Conservation (phyloP, 805 yeast species). For the Ogataea chonburiensis region DNA sequence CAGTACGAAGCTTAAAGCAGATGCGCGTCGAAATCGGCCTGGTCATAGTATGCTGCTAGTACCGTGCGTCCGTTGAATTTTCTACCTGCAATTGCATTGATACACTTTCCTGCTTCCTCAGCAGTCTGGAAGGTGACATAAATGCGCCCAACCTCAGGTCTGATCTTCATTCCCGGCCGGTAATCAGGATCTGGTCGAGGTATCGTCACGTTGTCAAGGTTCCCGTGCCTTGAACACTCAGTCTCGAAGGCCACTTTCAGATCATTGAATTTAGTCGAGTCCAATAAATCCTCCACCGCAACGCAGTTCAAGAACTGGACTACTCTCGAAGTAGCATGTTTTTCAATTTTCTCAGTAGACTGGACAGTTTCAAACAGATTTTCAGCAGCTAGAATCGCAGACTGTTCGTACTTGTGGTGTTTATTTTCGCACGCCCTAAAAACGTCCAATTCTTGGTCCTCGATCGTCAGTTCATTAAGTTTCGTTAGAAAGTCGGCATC, state of each 20-base stretch:
- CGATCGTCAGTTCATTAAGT: slow-evolving; percentile 37
- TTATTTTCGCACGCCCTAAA: slow-evolving; percentile 39
- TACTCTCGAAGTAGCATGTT: slow-evolving; percentile 40
- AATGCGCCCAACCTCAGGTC: slow-evolving; percentile 68
- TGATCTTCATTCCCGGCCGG: slow-evolving; percentile 36
- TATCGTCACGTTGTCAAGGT: slow-evolving; percentile 51
- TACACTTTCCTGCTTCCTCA: slow-evolving; percentile 54
- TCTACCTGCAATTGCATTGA: slow-evolving; percentile 58
- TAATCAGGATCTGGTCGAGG: slow-evolving; percentile 52
- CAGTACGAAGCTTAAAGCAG: slow-evolving; percentile 28
- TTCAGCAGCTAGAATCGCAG: slow-evolving; percentile 20
- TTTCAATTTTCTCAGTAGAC: slow-evolving; percentile 16
- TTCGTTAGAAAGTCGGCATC: slow-evolving; percentile 32
- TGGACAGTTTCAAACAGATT: slow-evolving; percentile 18
- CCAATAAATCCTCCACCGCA: slow-evolving; percentile 60
- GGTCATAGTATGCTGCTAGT: slow-evolving; percentile 60
- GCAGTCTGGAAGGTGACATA: slow-evolving; percentile 60
- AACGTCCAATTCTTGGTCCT: slow-evolving; percentile 37
- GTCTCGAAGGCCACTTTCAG: slow-evolving; percentile 50
- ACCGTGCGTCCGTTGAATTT: slow-evolving; percentile 67
- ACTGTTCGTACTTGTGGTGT: slow-evolving; percentile 22
- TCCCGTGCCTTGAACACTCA: slow-evolving; percentile 52
- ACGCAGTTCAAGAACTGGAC: slow-evolving; percentile 66
- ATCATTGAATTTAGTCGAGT: slow-evolving; percentile 46
- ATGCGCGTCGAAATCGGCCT: slow-evolving; percentile 51